Conservation (phyloP, 2,329 filamentous ascomycete species). For the Aspergillus niger region DNA sequence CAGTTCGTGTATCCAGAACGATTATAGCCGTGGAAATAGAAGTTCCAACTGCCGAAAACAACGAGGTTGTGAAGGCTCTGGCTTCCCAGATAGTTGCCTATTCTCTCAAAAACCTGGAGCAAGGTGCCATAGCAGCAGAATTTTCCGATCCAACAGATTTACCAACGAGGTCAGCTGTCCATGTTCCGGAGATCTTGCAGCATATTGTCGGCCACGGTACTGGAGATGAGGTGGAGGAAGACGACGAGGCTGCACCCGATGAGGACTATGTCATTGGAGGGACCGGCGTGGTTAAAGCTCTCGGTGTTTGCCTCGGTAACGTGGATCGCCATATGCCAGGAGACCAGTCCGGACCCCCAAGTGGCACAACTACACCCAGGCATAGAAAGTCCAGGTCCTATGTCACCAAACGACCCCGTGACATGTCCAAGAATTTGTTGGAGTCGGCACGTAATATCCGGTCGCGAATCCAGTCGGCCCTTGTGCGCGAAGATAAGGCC, state of each 20-base stretch:
- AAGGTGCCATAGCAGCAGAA: slow-evolving; percentile 67
- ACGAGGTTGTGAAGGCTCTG: slow-evolving; percentile 86
- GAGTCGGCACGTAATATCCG: slow-evolving; percentile 87
- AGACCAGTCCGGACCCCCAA: slow-evolving; percentile 47
- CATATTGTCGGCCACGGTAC: slow-evolving; percentile 78
- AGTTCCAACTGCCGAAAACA: slow-evolving; percentile 76
- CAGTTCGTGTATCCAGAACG: slow-evolving; percentile 77
- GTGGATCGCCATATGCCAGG: slow-evolving; percentile 57
- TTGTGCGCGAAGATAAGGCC: slow-evolving; percentile 71
- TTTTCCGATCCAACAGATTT: slow-evolving; percentile 46
- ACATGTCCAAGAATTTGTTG: slow-evolving; percentile 90
- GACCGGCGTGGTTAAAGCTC: slow-evolving; percentile 89
- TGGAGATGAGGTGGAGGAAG: slow-evolving; percentile 55
- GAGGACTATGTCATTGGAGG: slow-evolving; percentile 96
- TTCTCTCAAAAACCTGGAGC: slow-evolving; percentile 87
- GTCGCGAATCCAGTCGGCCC: slow-evolving; percentile 75
- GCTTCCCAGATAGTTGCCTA: slow-evolving; percentile 95
- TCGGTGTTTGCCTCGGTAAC: slow-evolving; percentile 87
- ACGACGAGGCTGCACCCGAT: slow-evolving; percentile 72
- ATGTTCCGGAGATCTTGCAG: slow-evolving; percentile 79
- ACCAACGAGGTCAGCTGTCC: slow-evolving; percentile 51
- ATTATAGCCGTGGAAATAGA: slow-evolving; percentile 92
- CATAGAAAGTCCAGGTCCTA: slow-evolving; percentile 52
- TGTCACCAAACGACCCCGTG: slow-evolving; percentile 70
- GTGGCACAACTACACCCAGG: slow-evolving; percentile 58